Evolutionary conservation across 2,329 filamentous ascomycete species (phyloP).

Genomic region (Diatrype stigma): DNA sequence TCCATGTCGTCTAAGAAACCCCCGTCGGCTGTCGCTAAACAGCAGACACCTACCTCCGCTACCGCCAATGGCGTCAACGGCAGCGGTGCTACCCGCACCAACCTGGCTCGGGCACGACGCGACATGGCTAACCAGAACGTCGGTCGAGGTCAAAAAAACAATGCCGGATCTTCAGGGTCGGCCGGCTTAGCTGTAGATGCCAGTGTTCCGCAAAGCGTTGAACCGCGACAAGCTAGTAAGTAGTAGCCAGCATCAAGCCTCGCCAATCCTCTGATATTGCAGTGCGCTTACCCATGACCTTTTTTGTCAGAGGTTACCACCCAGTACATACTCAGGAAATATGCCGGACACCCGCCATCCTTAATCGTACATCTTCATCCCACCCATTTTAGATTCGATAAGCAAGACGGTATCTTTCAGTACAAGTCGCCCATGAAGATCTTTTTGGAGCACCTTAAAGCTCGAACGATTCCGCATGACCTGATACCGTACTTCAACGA

Average conservation of each 20-base stretch:
- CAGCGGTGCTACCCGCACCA: constrained; percentile 40
- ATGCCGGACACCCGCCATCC: constrained; percentile 70
- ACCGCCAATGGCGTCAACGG: constrained; percentile 39
- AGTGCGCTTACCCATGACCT: constrained; percentile 11
- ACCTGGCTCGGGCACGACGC: constrained; percentile 52
- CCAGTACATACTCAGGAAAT: constrained; percentile 79
- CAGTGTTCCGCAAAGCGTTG: constrained; percentile 30
- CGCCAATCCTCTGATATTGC: constrained; percentile 4
- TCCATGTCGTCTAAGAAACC: constrained; percentile 53
- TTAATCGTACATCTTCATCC: constrained; percentile 81
- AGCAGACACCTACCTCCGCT: constrained; percentile 36
- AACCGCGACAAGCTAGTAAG: constrained; percentile 52
- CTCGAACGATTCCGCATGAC: constrained; percentile 81
- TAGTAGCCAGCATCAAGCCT: constrained; percentile 1
- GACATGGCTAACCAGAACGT: constrained; percentile 45
- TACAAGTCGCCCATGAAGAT: constrained; percentile 91
- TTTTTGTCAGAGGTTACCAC: constrained; percentile 61
- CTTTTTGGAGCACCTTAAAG: constrained; percentile 71
- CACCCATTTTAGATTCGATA: constrained; percentile 86
- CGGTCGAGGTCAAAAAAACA: constrained; percentile 47
- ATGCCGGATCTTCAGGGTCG: constrained; percentile 42
- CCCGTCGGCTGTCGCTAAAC: constrained; percentile 45
- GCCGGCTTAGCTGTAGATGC: constrained; percentile 44
- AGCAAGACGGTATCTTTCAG: constrained; percentile 85
- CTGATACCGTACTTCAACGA: constrained; percentile 74